Base-by-base conservation (phyloP, 2,329 filamentous ascomycete species). In the Hypomyces rosellus region DNA sequence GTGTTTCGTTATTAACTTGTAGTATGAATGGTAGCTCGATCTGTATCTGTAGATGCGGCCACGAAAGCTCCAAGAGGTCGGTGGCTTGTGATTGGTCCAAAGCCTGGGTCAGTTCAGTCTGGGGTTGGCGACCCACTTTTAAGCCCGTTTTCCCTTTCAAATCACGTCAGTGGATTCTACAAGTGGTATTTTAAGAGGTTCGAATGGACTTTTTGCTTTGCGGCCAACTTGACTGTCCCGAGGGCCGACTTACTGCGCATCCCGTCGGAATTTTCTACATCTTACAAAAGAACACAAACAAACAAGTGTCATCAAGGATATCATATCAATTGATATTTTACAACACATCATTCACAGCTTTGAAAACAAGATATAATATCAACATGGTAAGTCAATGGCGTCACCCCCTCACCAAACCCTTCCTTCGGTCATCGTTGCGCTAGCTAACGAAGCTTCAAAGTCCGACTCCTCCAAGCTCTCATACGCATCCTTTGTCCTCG, bases 401-500 rank as follows among this genome's bases (percentile, higher is more conserved):
- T 30, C 25, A 30, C 25, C 25, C 25, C 25, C 9, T 30, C 25
- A 30, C 25, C 8, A 30, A n/a, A n/a, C n/a, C 22, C 7, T 4
- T 7, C 22, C 22, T 25, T 25, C 22, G 4, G 7, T 30, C 25
- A 30, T 38, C 36, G 16, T 38, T 38, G 36, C 14, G 36, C 39
- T 25, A 41, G 34, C 34, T 37, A 41, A 30, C 8, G 14, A 40
- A 44, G 20, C 34, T 45, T 13, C 16, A n/a, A 15, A 48, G 51
- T 34, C 48, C 33, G 33, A 46, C 42, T 37, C 40, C 14, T 39
- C 36, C 15, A 40, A 45, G 4, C 49, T 54, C 20, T 45, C 46
- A 3, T 77, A 72, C 63, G 83, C 89, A 63, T 89, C 92, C 56
- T 88, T 85, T 68, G 67, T 88, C 62, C 83, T 97, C 63, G 88